Conservation (phyloP, 139 green algal genomes). For the Raphidocelis subcapitata region DNA sequence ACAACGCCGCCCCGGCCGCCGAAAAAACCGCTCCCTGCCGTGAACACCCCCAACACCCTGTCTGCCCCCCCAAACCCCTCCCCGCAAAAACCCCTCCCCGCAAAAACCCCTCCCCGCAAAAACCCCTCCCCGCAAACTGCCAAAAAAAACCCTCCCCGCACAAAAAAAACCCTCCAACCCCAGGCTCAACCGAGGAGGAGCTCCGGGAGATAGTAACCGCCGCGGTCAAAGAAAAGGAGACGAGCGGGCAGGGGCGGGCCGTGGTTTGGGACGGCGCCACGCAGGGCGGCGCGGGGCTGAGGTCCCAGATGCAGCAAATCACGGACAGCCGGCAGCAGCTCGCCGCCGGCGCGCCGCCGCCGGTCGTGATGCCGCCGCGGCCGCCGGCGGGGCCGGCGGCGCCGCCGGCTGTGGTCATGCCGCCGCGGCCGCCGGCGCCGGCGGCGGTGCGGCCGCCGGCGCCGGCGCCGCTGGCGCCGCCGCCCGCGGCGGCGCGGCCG, state of each 20-base stretch:
- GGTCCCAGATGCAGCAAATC: constrained; percentile 41
- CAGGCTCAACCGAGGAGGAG: constrained; percentile 83
- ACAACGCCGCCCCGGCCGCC: no score
- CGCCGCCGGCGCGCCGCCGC: constrained; percentile 10
- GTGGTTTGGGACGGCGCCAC: constrained; percentile 67
- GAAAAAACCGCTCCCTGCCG: no score
- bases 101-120: no score
- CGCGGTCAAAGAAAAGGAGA: constrained; percentile 74
- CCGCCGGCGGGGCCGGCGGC: constrained; percentile 13
- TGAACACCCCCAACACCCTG: no score
- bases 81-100: no score
- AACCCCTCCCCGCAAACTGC: no score
- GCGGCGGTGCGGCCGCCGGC: no score
- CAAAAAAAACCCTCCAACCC: no score
- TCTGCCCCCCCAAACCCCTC: no score
- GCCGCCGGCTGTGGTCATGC: background rate
- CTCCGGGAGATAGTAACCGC: constrained; percentile 62
- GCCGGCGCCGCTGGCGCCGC: no score
- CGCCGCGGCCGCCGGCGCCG: constrained; percentile 9
- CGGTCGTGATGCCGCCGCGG: constrained; percentile 9
- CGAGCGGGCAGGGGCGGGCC: constrained; percentile 49
- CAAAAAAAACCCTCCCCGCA: no score
- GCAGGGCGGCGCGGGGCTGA: constrained; percentile 29
- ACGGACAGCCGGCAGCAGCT: constrained; percentile 29
- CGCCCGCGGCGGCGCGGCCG: no score